A percentile compares a stretch with the other conserved stretches of the same genome.
These are phyloP conservation scores for Ogataea methylovora DNA, from an alignment of 805 yeast species.

Conservation along the genomic window DNA sequence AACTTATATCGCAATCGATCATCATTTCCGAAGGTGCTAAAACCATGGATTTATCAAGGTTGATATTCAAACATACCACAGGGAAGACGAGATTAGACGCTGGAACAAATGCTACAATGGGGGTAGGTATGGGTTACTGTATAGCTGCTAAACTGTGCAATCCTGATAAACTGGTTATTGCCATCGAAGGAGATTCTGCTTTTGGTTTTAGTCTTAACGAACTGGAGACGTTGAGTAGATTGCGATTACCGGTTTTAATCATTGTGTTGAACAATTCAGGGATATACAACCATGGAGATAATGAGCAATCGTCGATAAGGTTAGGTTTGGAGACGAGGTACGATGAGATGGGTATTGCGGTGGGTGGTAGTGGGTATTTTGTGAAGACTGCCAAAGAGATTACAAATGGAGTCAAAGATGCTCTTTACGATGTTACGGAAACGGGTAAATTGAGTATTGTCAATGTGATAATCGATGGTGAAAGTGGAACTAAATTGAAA, in stretches of 20 bases:
- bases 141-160: conserved; percentile 47
- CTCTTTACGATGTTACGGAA: conserved; percentile 23
- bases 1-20: no score
- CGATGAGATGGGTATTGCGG: conserved; percentile 44
- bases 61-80: conserved; percentile 44
- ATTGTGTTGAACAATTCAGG: conserved; percentile 72
- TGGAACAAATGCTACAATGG: conserved; percentile 77
- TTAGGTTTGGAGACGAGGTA: conserved; percentile 49
- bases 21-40: conserved; percentile 68
- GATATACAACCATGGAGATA: conserved; percentile 55
- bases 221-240: conserved; percentile 59
- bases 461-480: conserved; percentile 58
- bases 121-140: conserved; percentile 65
- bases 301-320: conserved; percentile 48
- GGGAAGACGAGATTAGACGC: conserved; percentile 60
- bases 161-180: conserved; percentile 39
- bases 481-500: conserved; percentile 43
- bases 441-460: conserved; percentile 36
- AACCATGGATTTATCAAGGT: conserved; percentile 65
- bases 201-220: conserved; percentile 72
- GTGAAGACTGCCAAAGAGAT: conserved; percentile 37
- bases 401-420: conserved; percentile 20
- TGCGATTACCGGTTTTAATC: conserved; percentile 44
- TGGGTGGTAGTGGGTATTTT: conserved; percentile 50
- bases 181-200: conserved; percentile 72